Evolutionary conservation across 768 basidiomycete species (phyloP).

Genomic region (Baorangia bicolor): DNA sequence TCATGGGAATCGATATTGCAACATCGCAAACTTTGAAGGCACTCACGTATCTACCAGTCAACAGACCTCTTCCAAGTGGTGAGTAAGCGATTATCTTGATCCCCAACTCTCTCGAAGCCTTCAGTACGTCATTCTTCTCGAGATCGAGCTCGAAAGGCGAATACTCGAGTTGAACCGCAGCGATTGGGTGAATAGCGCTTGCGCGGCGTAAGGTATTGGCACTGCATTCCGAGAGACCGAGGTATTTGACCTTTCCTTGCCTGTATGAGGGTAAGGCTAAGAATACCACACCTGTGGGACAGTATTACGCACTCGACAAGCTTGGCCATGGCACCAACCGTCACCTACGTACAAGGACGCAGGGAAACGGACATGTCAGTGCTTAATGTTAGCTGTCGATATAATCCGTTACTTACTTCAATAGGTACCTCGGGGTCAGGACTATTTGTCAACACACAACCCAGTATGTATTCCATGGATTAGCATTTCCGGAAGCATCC

Average conservation of each 20-base stretch:
- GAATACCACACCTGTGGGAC: background rate
- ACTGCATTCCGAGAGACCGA: conserved; percentile 55
- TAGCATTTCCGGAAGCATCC: background rate
- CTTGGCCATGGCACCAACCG: conserved; percentile 50
- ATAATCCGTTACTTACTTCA: conserved; percentile 34
- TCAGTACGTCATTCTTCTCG: conserved; percentile 43
- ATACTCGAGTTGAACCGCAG: conserved; percentile 52
- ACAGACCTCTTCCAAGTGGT: conserved; percentile 52
- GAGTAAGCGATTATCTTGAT: conserved; percentile 50
- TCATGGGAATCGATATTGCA: background rate
- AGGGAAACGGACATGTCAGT: background rate
- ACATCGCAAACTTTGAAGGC: background rate
- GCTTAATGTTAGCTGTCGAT: background rate
- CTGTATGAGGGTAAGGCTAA: conserved; percentile 20
- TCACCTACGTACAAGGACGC: conserved; percentile 24
- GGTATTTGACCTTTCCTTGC: conserved; percentile 42
- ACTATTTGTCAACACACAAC: conserved; percentile 18
- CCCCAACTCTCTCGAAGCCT: conserved; percentile 48
- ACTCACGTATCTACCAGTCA: conserved; percentile 46
- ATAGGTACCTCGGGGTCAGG: conserved; percentile 45
- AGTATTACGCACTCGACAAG: conserved; percentile 43
- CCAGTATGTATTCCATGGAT: background rate
- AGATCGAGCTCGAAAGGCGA: conserved; percentile 50
- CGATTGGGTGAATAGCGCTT: conserved; percentile 48
- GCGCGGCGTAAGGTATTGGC: conserved; percentile 48